phyloP scores from a whole-genome alignment of 331 rosid genomes.

The Arachis monticola region DNA sequence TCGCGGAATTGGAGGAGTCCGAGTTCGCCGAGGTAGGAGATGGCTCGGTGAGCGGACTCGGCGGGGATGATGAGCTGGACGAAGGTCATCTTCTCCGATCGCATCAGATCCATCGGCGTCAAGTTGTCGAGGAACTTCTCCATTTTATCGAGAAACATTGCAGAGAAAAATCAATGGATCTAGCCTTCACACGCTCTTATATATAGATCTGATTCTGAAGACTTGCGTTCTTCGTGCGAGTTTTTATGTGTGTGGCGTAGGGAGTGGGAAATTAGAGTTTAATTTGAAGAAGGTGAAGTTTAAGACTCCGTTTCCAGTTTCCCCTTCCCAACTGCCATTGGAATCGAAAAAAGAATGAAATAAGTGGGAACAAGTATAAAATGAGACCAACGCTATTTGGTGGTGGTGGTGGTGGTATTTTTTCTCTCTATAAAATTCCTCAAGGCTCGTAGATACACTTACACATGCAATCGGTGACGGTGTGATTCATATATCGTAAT shows the following conservation, averaged over 20 bases:
- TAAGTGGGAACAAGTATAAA: background rate
- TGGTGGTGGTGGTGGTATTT: background rate
- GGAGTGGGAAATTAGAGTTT: conserved; percentile 19
- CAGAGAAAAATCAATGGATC: conserved; percentile 43
- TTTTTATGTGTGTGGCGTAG: background rate
- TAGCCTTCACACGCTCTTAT: background rate
- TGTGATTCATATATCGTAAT: conserved; percentile 40
- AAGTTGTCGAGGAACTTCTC: conserved; percentile 72
- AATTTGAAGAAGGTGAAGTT: conserved; percentile 31
- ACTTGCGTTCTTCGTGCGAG: background rate
- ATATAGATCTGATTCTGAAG: conserved; percentile 60
- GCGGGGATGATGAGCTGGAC: conserved; percentile 96
- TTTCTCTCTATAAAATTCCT: conserved; percentile 21
- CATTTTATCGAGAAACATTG: conserved; percentile 62
- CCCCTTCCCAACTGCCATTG: conserved; percentile 50
- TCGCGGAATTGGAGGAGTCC: conserved; percentile 96
- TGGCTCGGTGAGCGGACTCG: conserved; percentile 94
- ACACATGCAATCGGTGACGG: conserved; percentile 42
- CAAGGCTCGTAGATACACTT: background rate
- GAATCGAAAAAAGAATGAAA: conserved; percentile 37
- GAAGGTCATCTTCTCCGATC: conserved; percentile 98
- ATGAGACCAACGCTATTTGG: background rate
- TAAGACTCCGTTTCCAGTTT: conserved; percentile 45
- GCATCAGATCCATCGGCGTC: conserved; percentile 97
- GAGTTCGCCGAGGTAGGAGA: conserved; percentile 93